A percentile compares a stretch with the other conserved stretches of the same genome.
Evolutionary conservation across 139 green algal genomes (phyloP).

Genomic region (Chlamydomonas sphaeroides): DNA sequence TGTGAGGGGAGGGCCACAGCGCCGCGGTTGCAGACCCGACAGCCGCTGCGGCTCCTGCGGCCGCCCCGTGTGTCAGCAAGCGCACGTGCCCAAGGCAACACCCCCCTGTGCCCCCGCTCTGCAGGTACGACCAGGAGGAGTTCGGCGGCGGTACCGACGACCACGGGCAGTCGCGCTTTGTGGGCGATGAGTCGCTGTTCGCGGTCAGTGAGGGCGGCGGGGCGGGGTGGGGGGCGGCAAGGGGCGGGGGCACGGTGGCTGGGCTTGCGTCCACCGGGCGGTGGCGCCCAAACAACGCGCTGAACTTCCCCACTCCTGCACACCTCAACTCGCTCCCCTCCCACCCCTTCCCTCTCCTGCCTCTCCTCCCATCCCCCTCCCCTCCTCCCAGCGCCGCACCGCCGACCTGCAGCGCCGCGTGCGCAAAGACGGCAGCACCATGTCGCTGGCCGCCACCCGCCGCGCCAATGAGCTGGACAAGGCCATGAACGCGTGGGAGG

Average conservation of each 20-base stretch:
- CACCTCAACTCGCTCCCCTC: no score
- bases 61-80: no score
- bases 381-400: slow-evolving; percentile 65
- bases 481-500: slow-evolving; percentile 91
- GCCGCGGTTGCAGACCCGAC: no score
- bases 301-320: no score
- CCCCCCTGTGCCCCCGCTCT: no score
- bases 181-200: slow-evolving; percentile 58
- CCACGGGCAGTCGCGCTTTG: slow-evolving; percentile 40
- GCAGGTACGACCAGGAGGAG: slow-evolving; percentile 85
- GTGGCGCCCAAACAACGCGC: background rate
- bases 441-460: slow-evolving; percentile 90
- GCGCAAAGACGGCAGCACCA: slow-evolving; percentile 85
- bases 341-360: background rate
- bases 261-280: no score
- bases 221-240: no score
- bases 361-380: no score
- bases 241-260: no score
- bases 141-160: slow-evolving; percentile 58
- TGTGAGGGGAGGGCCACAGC: background rate
- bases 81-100: no score
- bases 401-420: slow-evolving; percentile 75
- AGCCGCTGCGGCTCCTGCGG: no score
- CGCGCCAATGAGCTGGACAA: slow-evolving; percentile 87
- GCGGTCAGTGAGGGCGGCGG: background rate